Percentiles rank a stretch among this genome's conserved stretches.
These are phyloP conservation scores for Diaporthe amygdali DNA, from an alignment of 2,329 filamentous ascomycete genomes.

Conservation along the genomic window DNA sequence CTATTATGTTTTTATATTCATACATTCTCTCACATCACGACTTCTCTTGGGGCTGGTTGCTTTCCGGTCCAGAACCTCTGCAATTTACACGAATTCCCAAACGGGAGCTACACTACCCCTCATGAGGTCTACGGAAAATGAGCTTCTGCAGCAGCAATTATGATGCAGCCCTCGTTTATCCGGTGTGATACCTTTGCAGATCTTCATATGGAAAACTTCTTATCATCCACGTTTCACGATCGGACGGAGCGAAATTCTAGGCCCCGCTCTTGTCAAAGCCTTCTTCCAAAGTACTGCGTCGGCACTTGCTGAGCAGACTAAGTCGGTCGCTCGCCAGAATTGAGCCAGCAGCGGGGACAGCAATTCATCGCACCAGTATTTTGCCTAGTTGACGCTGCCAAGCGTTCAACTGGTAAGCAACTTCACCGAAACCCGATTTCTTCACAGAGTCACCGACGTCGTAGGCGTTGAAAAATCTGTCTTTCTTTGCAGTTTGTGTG, in stretches of 20 bases:
- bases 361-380: background rate
- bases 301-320: background rate
- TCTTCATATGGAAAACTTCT: background rate
- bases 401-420: background rate
- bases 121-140: background rate
- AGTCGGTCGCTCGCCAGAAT: conserved; percentile 5
- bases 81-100: background rate
- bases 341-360: background rate
- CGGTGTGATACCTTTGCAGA: background rate
- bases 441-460: too few relatives aligned
- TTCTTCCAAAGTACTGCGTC: conserved; percentile 4
- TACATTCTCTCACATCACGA: background rate
- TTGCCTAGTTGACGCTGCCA: background rate
- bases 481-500: background rate
- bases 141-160: background rate
- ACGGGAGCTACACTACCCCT: background rate
- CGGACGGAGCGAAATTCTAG: background rate
- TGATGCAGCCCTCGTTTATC: background rate
- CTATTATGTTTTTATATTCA: background rate
- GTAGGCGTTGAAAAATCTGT: background rate
- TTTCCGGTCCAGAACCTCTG: background rate
- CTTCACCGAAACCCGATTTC: background rate
- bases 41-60: background rate
- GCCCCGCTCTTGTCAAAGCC: background rate
- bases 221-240: background rate